Evolutionary conservation across 176 grass and related monocot genomes (phyloP).

Genomic region (Microstegium vimineum): DNA sequence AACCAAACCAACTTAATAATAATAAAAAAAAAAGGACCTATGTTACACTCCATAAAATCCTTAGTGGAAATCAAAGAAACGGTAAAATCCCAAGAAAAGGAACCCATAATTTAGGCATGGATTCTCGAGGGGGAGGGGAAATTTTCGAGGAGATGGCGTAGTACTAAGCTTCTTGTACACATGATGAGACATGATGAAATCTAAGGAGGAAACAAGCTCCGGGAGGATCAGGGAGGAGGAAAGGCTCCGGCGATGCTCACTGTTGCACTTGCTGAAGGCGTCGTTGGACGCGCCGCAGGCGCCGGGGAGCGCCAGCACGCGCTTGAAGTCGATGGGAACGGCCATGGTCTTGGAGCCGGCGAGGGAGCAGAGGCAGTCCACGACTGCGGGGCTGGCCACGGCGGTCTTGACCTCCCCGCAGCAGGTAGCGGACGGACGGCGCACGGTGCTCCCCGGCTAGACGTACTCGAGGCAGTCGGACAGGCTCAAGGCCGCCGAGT

Average conservation of each 20-base stretch:
- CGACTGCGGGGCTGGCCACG: neutral
- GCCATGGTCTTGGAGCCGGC: neutral
- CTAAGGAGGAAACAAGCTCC: neutral
- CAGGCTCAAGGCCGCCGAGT: neutral
- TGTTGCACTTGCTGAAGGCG: conserved; percentile 28
- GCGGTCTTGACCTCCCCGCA: conserved; percentile 43
- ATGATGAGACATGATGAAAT: neutral
- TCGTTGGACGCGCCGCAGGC: conserved; percentile 23
- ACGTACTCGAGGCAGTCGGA: conserved; percentile 37
- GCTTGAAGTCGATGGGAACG: conserved; percentile 20
- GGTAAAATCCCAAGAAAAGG: neutral
- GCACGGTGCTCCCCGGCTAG: neutral
- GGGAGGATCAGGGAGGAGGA: neutral
- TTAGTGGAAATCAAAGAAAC: neutral
- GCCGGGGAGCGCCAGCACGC: conserved; percentile 30
- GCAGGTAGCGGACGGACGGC: conserved; percentile 8
- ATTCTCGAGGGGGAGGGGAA: neutral
- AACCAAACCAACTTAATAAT: neutral
- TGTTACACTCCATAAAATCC: neutral
- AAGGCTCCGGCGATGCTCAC: neutral
- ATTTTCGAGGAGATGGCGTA: neutral
- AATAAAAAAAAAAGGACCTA: neutral
- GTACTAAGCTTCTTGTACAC: neutral
- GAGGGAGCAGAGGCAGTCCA: conserved; percentile 40
- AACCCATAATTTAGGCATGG: neutral